Conservation (phyloP, 225 moss, liverwort and hornwort genomes). For the Polytrichum commune region DNA sequence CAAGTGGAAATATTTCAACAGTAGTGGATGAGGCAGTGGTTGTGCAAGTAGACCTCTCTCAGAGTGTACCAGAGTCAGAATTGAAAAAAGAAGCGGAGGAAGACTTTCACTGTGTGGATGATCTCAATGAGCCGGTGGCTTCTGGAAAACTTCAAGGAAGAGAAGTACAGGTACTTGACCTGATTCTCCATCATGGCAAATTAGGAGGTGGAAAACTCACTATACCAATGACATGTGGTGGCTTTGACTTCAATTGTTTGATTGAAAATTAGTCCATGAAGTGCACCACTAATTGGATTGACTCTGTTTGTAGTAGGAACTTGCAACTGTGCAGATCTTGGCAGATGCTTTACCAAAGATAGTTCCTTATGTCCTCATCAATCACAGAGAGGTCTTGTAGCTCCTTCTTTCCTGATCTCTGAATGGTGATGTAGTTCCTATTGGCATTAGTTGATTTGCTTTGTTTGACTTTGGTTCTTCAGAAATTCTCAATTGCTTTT, state of each 20-base stretch:
- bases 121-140: conserved; percentile 20
- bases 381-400: conserved; percentile 77
- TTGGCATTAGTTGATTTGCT: neutral
- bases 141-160: conserved; percentile 26
- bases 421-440: neutral
- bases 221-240: too few species aligned
- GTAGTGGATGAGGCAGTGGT: conserved; percentile 16
- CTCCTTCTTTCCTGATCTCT: conserved; percentile 5
- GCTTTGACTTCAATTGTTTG: too few species aligned
- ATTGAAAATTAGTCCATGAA: conserved; percentile 4
- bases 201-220: too few species aligned
- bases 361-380: conserved; percentile 95
- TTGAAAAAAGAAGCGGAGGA: conserved; percentile 21
- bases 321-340: conserved; percentile 83
- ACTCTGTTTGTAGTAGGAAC: conserved; percentile 37
- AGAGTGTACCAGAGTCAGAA: conserved; percentile 18
- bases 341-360: conserved; percentile 94
- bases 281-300: neutral
- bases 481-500: neutral
- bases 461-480: neutral
- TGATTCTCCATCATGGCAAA: too few species aligned
- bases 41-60: conserved; percentile 19
- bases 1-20: conserved; percentile 21
- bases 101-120: conserved; percentile 23
- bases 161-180: conserved; percentile 27